These are phyloP conservation scores for Leccinum pellstonianum DNA, from an alignment of 768 basidiomycete species.

Conservation along the genomic window DNA sequence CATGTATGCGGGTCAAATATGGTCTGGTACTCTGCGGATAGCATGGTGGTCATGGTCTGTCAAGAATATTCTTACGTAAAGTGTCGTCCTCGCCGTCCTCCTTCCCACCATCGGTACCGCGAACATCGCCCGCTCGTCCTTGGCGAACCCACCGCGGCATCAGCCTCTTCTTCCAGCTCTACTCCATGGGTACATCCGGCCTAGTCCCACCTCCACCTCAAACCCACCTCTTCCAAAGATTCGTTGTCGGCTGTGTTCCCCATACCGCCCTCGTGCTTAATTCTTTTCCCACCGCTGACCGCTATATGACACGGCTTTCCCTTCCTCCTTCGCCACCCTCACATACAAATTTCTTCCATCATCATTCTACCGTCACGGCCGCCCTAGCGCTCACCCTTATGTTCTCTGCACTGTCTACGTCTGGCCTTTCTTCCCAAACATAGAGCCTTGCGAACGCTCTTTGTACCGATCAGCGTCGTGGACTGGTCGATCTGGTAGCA, in stretches of 20 bases:
- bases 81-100: not conserved
- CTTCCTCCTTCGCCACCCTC: conserved; percentile 38
- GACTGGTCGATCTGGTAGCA: not conserved
- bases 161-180: conserved; percentile 41
- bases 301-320: conserved; percentile 58
- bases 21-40: conserved; percentile 33
- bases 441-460: conserved; percentile 7
- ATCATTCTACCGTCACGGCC: conserved; percentile 21
- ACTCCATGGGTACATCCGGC: conserved; percentile 36
- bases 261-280: conserved; percentile 47
- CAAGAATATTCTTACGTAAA: not conserved
- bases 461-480: conserved; percentile 10
- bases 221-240: conserved; percentile 36
- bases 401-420: conserved; percentile 25
- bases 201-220: not conserved
- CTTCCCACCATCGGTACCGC: conserved; percentile 25
- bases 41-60: conserved; percentile 1
- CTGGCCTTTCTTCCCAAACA: conserved; percentile 14
- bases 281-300: conserved; percentile 40
- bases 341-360: conserved; percentile 38
- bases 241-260: conserved; percentile 43
- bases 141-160: conserved; percentile 41
- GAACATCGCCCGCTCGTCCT: conserved; percentile 35
- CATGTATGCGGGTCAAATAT: conserved; percentile 63
- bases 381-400: conserved; percentile 19